Base-by-base conservation (phyloP, 441 rosid species). In the Pelargonium myrrhifolium region DNA sequence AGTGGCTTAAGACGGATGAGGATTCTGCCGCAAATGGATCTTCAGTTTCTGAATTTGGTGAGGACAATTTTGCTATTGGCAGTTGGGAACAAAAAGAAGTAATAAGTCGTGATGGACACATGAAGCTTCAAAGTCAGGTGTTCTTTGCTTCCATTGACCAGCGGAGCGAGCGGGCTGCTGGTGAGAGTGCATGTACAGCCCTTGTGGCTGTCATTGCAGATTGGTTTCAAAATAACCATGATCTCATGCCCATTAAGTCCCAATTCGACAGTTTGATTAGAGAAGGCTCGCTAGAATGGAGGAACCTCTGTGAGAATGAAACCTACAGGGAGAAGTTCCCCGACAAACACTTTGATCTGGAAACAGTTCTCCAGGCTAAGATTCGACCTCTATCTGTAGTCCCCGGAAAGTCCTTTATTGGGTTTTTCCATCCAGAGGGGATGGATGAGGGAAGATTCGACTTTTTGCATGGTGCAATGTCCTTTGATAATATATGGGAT, bases 81-180 rank as follows among this genome's bases (percentile, higher is more conserved):
- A 84, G 81, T 70, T 92, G 97, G 97, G 94, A 92, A 68, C 70
- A 65, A 7, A 89, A 77, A 76, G 91, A 89, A 66, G 75, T 92
- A 39, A 72, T 62, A 69, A 89, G 96, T 79, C 98, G 96, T 61
- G 96, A 92, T 70, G 96, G 96, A 67, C 78, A 81, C 45, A 79
- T 92, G 93, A 92, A 83, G 77, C 97, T 92, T 78, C 79, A 76
- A 47, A 81, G 91, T 4, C 74, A 66, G 71, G 87, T 87, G 1
- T 92, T 92, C 80, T 86, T 85, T 65, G 97, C 96, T 72, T 92
- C 97, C 14, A 92, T 92, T 42, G 97, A 92, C 70, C 97, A 92
- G 77, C 83, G 94, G 61, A 89, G 91, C 47, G 98, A 89, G 81
- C 79, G 76, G 62, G 96, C 98, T 2, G 96, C 93, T 9, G 97